Evolutionary conservation across 768 basidiomycete genomes (phyloP).

Genomic region (Suillus subluteus): DNA sequence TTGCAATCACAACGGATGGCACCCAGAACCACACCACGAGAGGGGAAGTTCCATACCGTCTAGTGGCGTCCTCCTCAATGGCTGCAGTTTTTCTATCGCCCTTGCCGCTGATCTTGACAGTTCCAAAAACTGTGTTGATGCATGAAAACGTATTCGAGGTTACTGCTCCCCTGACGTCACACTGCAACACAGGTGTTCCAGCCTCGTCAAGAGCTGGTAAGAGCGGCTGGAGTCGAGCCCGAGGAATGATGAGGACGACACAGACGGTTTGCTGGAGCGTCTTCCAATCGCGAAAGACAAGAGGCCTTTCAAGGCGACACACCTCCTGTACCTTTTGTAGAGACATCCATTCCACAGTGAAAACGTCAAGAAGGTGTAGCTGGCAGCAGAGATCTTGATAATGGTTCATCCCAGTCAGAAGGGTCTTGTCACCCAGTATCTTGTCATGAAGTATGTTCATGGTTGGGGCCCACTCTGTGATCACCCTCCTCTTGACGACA

Average conservation of each 20-base stretch:
- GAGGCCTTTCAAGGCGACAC: constrained; percentile 4
- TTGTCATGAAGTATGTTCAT: constrained; percentile 39
- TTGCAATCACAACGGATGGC: constrained; percentile 13
- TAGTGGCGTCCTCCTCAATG: constrained; percentile 20
- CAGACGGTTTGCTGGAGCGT: constrained; percentile 36
- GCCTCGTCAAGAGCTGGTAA: constrained; percentile 24
- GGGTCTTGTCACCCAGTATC: constrained; percentile 16
- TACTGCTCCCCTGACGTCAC: constrained; percentile 20
- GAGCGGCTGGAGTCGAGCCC: constrained; percentile 25
- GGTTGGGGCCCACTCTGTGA: constrained; percentile 28
- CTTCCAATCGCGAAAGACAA: constrained; percentile 35
- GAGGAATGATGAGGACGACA: constrained; percentile 38
- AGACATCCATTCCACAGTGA: constrained; percentile 32
- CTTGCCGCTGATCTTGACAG: constrained; percentile 20
- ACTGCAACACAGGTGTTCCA: constrained; percentile 25
- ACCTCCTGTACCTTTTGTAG: constrained; percentile 17
- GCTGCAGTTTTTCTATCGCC: constrained; percentile 20
- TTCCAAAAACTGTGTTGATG: constrained; percentile 27
- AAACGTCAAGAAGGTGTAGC: constrained; percentile 44
- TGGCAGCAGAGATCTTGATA: constrained; percentile 53
- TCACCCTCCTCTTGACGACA: not conserved
- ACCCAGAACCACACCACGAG: constrained; percentile 28
- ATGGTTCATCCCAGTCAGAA: constrained; percentile 33
- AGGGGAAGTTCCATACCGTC: constrained; percentile 20
- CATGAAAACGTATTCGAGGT: constrained; percentile 23